Conservation (phyloP, 2,329 filamentous ascomycete species). For the Epichloe glyceriae region DNA sequence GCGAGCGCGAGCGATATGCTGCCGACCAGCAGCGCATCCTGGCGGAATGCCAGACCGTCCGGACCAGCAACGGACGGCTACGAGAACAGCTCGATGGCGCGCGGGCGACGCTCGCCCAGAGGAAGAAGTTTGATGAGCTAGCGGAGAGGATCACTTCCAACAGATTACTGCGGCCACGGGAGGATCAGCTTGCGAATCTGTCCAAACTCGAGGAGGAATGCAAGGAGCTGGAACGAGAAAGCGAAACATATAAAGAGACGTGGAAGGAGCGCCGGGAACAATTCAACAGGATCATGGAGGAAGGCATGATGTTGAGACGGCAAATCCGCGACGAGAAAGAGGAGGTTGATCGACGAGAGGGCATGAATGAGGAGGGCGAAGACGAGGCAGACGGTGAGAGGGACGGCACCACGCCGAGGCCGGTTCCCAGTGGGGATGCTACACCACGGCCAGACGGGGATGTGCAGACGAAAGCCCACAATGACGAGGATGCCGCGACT, state of each 20-base stretch:
- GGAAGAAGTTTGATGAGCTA: conserved; percentile 78
- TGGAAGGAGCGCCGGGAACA: conserved; percentile 79
- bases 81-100: conserved; percentile 65
- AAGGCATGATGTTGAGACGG: conserved; percentile 73
- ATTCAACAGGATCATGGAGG: conserved; percentile 79
- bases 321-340: conserved; percentile 93
- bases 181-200: conserved; percentile 67
- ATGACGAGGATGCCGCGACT: not conserved
- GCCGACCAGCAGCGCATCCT: conserved; percentile 69
- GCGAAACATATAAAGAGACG: conserved; percentile 64
- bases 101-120: conserved; percentile 59
- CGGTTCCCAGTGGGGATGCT: conserved; percentile 37
- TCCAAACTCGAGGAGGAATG: conserved; percentile 81
- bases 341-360: conserved; percentile 77
- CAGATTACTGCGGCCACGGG: conserved; percentile 64
- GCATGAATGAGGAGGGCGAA: conserved; percentile 59
- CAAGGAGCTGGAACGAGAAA: conserved; percentile 72
- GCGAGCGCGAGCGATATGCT: conserved; percentile 73
- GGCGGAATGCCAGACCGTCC: conserved; percentile 63
- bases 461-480: conserved; percentile 8
- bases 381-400: conserved; percentile 38
- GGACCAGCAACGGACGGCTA: conserved; percentile 59
- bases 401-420: conserved; percentile 36
- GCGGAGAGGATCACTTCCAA: conserved; percentile 80
- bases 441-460: conserved; percentile 36